Evolutionary conservation across 176 grass and related monocot species (phyloP).

Genomic region (Eleusine coracana): DNA sequence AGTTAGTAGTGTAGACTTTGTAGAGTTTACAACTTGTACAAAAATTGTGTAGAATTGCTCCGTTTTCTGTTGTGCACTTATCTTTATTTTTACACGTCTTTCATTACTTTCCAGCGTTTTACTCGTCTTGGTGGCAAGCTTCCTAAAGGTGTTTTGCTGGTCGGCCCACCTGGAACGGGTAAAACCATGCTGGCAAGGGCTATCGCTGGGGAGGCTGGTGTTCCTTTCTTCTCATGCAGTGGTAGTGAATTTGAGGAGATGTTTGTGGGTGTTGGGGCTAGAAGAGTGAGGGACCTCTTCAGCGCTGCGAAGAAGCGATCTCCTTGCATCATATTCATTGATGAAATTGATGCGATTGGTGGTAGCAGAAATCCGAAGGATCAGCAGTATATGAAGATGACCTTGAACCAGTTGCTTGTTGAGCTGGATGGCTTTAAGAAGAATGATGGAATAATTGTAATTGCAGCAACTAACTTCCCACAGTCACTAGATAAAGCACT

Average conservation of each 20-base stretch:
- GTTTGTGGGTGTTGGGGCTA: conserved; percentile 94
- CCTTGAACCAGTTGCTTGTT: conserved; percentile 91
- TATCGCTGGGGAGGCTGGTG: conserved; percentile 91
- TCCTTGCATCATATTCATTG: conserved; percentile 96
- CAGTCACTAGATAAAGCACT: conserved; percentile 91
- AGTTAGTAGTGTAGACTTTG: neutral
- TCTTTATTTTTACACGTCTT: neutral
- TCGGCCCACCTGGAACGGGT: conserved; percentile 93
- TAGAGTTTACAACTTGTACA: conserved; percentile 1
- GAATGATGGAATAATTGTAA: conserved; percentile 93
- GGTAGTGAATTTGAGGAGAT: conserved; percentile 98
- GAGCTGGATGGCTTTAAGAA: conserved; percentile 99
- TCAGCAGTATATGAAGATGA: conserved; percentile 98
- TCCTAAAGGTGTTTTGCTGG: conserved; percentile 95
- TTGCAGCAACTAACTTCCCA: conserved; percentile 94
- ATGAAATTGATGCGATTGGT: conserved; percentile 96
- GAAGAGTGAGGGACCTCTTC: conserved; percentile 90
- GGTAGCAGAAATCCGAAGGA: conserved; percentile 96
- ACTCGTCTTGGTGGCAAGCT: conserved; percentile 95
- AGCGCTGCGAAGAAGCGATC: conserved; percentile 85
- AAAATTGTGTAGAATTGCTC: neutral
- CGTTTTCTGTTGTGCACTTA: conserved; percentile 1
- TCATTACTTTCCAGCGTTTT: conserved; percentile 74
- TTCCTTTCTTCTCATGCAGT: conserved; percentile 97
- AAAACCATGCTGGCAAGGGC: conserved; percentile 98